Evolutionary conservation across 192 early-diverging fungal genomes (phyloP), one percentile per base, ranked within the genome.

Genomic region (Irineochytrium annulatum): DNA sequence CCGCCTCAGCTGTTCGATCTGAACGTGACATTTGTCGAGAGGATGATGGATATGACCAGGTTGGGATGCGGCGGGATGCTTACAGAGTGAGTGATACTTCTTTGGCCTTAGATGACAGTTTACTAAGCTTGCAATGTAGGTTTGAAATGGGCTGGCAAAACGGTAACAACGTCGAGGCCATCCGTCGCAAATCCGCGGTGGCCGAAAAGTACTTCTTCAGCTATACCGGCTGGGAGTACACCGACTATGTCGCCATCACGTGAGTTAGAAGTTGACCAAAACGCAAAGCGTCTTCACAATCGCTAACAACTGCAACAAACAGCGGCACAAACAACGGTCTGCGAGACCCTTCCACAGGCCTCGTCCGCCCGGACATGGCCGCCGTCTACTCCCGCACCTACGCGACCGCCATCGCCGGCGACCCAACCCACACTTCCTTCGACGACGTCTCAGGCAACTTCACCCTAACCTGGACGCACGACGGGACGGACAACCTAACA

Each of bases 11-110:
- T 41, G 11, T 41, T 86, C 46, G 65, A 75, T 56, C 70, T 75
- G 35, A 85, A 72, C 29, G 81, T 73, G 24, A 62, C 65, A 80
- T 57, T 65, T 16, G 56, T 29, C 29, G 19, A 60, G n/a, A 24
- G 63, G 39, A 11, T 65, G 8, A 14, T 43, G 17, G 30, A 27
- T 2, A 43, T 55, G 16, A 33, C 56, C 13, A 17, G 41, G 16
- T 30, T 63, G 19, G 39, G 43, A 44, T 57, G 52, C 22, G 62
- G 62, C 6, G 52, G 51, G 4, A 34, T 63, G 22, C 11, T 63
- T 51, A 43, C 55, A 1, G 62, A 63, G 32, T 63, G 54, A 45
- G 62, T 55, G 26, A 63, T 63, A 53, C 8, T 41, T 13, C 37
- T 41, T 41, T 41, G 37, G 37, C 37, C 11, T 41, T 41, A n/a